Evolutionary conservation across 805 yeast genomes (phyloP).

Genomic region (Vanderwaltozyma yarrowii): DNA sequence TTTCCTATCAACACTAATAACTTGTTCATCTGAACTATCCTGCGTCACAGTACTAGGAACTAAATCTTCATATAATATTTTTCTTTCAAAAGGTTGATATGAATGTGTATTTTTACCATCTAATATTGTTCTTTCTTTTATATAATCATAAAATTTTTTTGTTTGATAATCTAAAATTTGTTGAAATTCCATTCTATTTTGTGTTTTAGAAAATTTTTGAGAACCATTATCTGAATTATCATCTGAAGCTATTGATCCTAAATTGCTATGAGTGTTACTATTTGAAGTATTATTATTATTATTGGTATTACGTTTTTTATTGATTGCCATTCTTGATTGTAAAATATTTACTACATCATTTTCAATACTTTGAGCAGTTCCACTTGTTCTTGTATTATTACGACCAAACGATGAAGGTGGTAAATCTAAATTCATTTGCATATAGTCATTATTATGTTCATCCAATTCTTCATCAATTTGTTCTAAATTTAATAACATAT

Average conservation of each 20-base stretch:
- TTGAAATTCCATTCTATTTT: background rate
- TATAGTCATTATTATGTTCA: slow-evolving; percentile 7
- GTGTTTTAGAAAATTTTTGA: background rate
- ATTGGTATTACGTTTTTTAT: background rate
- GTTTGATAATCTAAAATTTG: slow-evolving; percentile 17
- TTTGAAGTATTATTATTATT: background rate
- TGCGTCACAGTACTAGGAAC: slow-evolving; percentile 17
- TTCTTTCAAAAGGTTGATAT: slow-evolving; percentile 11
- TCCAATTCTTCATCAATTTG: slow-evolving; percentile 25
- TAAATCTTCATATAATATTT: slow-evolving; percentile 19
- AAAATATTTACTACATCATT: slow-evolving; percentile 19
- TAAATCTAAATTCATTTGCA: slow-evolving; percentile 18
- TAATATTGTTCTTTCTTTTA: slow-evolving; percentile 14
- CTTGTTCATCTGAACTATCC: slow-evolving; percentile 1
- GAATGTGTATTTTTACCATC: slow-evolving; percentile 14
- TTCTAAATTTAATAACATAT: slow-evolving; percentile 16
- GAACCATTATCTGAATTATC: background rate
- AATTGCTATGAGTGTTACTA: background rate
- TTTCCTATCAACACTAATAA: slow-evolving; percentile 8
- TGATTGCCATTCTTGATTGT: slow-evolving; percentile 5
- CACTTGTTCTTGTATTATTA: slow-evolving; percentile 10
- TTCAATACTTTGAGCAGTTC: slow-evolving; percentile 10
- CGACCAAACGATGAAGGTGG: slow-evolving; percentile 28
- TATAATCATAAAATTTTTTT: slow-evolving; percentile 22
- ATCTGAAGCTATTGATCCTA: background rate